Conservation (phyloP, 179 eudicot genomes). For the Gypsophila paniculata region DNA sequence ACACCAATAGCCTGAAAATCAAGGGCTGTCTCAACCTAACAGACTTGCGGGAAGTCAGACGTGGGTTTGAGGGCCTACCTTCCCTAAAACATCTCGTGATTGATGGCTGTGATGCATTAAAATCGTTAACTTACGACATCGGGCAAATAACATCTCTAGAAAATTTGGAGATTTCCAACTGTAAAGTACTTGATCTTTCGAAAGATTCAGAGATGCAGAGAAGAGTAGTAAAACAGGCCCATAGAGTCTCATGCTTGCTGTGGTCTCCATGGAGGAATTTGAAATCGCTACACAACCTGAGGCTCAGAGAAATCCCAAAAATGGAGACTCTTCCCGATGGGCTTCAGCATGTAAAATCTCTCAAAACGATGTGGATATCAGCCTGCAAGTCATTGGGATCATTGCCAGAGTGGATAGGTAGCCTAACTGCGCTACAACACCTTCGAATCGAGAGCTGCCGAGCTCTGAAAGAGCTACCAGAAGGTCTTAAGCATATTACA, state of each 20-base stretch:
- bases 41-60: constrained; percentile 14
- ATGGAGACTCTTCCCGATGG: constrained; percentile 20
- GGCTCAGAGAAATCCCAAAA: constrained; percentile 18
- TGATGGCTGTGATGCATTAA: constrained; percentile 18
- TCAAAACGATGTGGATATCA: constrained; percentile 20
- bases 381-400: neutral
- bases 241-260: neutral
- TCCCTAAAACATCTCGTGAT: constrained; percentile 17
- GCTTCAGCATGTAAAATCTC: constrained; percentile 15
- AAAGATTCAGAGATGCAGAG: neutral
- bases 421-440: constrained; percentile 18
- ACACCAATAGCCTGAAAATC: constrained; percentile 15
- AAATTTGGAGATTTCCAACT: constrained; percentile 22
- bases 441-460: constrained; percentile 23
- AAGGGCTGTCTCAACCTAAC: constrained; percentile 13
- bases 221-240: neutral
- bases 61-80: constrained; percentile 14
- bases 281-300: constrained; percentile 7
- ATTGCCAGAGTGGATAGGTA: constrained; percentile 20
- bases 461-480: constrained; percentile 16
- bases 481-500: neutral
- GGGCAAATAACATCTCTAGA: constrained; percentile 12
- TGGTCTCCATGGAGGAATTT: constrained; percentile 10
- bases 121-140: constrained; percentile 15
- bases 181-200: constrained; percentile 26